Base-by-base conservation (phyloP, 331 rosid genomes). In the Quercus lobata region DNA sequence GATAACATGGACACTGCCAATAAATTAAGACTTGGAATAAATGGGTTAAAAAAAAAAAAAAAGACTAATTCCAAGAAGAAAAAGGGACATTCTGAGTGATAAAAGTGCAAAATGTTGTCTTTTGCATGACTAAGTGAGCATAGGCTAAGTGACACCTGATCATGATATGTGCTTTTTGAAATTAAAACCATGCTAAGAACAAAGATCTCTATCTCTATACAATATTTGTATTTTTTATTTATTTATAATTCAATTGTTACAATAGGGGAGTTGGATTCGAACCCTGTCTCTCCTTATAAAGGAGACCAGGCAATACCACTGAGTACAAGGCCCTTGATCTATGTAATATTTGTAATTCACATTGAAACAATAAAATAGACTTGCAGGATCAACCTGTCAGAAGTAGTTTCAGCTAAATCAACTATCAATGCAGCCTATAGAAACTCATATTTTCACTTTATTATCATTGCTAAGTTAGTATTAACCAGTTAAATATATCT, bases 381-480 rank as follows among this genome's bases (percentile, higher is more conserved):
- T 34, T 61, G 34, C 16, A 58, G 27, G 29, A 69, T 24, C 73
- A 69, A 74, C 32, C 7, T 69, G 62, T 52, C 60, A 44, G 61
- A 79, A 78, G 27, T 41, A 10, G 56, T 46, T 65, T 49, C 63
- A 69, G 19, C 73, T 78, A 24, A 54, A 49, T 16, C 53, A 78
- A 70, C 56, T 66, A 63, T 58, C 72, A 76, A 72, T 63, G 74
- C 72, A 76, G 21, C 71, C 30, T 4, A 69, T 27, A 81, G 60
- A 72, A 37, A 75, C 70, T 61, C 52, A 55, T 69, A 60, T 72
- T 68, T 68, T 63, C 35, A 27, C 70, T 19, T 63, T 29, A 16
- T 63, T 27, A 63, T 27, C 11, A 27, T 63, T 29, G 32, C 32
- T 58, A 58, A 41, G 46, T 41, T 41, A 41, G 63, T 14, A 61